Conservation (phyloP, 2,329 filamentous ascomycete species). For the Sporothrix luriei region DNA sequence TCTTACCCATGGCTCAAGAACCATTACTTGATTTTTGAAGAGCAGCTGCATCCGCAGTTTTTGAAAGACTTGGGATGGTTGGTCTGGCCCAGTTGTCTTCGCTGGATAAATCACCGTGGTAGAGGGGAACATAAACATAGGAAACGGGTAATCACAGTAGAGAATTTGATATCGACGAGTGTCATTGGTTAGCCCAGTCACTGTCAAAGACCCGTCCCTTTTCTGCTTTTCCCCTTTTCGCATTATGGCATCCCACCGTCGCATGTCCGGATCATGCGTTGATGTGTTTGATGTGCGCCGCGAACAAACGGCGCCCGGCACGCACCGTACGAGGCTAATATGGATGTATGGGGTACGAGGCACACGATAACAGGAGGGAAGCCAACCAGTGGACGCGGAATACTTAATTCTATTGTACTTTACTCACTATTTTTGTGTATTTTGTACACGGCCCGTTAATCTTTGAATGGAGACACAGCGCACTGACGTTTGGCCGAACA, state of each 20-base stretch:
- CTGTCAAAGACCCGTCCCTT: neutral
- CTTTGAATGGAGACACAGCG: neutral
- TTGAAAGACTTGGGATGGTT: neutral
- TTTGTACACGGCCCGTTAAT: neutral
- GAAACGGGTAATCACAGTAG: neutral
- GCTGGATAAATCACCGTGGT: neutral
- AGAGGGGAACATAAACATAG: neutral
- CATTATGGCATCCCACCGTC: neutral
- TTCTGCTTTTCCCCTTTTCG: neutral
- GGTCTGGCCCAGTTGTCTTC: neutral
- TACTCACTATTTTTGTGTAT: too few relatives aligned
- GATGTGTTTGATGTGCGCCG: constrained; percentile 28
- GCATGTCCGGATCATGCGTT: constrained; percentile 24
- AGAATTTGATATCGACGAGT: neutral
- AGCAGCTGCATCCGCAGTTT: neutral
- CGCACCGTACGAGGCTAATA: neutral
- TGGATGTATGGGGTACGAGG: neutral
- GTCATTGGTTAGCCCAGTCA: neutral
- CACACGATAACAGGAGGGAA: neutral
- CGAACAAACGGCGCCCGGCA: constrained; percentile 1
- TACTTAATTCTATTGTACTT: neutral
- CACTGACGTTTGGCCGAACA: constrained; percentile 1
- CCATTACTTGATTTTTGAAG: neutral
- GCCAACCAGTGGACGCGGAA: neutral
- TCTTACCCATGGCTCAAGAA: neutral